A percentile compares a stretch with the other conserved stretches of the same genome.
phyloP scores from a whole-genome alignment of 2,329 filamentous ascomycete species.

The Aspergillus luchuensis region DNA sequence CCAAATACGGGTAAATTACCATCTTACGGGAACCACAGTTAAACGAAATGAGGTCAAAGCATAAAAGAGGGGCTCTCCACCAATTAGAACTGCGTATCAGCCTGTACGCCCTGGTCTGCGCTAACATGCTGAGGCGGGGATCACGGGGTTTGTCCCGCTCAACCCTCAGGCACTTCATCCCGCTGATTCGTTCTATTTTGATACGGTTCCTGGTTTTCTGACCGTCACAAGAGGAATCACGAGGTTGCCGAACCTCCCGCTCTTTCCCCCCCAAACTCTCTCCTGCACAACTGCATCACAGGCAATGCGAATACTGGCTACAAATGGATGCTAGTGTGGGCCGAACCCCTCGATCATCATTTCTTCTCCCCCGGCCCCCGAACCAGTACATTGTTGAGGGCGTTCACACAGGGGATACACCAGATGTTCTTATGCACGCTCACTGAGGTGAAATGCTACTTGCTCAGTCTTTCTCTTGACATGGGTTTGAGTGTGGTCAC shows the following conservation, averaged over 20 bases:
- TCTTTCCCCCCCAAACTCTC: too few species aligned
- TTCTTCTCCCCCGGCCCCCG: background rate
- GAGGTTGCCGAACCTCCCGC: constrained; percentile 9
- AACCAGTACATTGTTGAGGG: background rate
- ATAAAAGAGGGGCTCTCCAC: constrained; percentile 12
- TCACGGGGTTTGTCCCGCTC: background rate
- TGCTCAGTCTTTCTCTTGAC: too few species aligned
- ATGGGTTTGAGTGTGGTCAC: too few species aligned
- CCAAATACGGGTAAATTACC: constrained; percentile 20
- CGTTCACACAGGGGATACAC: background rate
- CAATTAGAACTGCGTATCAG: constrained; percentile 15
- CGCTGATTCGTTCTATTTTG: constrained; percentile 10
- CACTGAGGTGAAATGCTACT: background rate
- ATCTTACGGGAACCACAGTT: constrained; percentile 7
- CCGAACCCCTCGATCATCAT: constrained; percentile 4
- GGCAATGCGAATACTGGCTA: background rate
- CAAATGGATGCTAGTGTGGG: background rate
- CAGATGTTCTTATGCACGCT: background rate
- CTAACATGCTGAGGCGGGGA: constrained; percentile 13
- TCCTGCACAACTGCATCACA: background rate
- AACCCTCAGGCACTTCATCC: constrained; percentile 2
- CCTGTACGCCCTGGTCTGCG: background rate
- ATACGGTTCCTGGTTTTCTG: constrained; percentile 30
- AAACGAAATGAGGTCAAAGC: constrained; percentile 27
- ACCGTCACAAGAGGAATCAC: constrained; percentile 20